Evolutionary conservation across 1,284 basidiomycete species (phyloP).

Genomic region (Trichosporon sp.): DNA sequence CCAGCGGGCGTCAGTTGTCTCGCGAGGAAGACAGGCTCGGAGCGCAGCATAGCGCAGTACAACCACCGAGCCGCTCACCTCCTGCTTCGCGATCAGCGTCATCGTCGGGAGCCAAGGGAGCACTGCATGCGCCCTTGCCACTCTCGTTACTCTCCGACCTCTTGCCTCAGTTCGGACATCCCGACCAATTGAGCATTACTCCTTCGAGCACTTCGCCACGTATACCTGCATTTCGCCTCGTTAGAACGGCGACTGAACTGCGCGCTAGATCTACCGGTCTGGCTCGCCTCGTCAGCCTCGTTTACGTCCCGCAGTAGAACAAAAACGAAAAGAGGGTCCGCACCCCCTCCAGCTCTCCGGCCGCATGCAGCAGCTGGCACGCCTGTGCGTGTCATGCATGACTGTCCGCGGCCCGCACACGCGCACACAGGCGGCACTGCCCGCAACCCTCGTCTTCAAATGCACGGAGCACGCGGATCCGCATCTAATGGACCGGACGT

Average conservation of each 20-base stretch:
- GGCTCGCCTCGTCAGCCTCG: too few relatives aligned
- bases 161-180: too few relatives aligned
- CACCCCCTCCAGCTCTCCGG: not conserved
- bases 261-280: not conserved
- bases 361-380: not conserved
- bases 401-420: not conserved
- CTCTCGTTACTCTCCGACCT: too few relatives aligned
- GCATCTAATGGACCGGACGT: not conserved
- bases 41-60: not conserved
- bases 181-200: too few relatives aligned
- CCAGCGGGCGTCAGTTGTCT: not conserved
- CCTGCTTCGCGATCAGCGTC: not conserved
- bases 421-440: not conserved
- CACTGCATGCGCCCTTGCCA: too few relatives aligned
- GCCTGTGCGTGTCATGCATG: not conserved
- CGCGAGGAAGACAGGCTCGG: not conserved
- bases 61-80: conserved; percentile 2
- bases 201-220: too few relatives aligned
- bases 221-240: too few relatives aligned
- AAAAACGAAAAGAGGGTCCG: conserved; percentile 1
- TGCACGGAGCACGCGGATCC: too few relatives aligned
- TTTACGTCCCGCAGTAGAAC: too few relatives aligned
- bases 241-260: too few relatives aligned
- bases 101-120: not conserved
- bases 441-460: too few relatives aligned